Evolutionary conservation across 768 basidiomycete genomes (phyloP), one percentile per base, ranked within the genome.

Genomic region (Pisolithus sp.): DNA sequence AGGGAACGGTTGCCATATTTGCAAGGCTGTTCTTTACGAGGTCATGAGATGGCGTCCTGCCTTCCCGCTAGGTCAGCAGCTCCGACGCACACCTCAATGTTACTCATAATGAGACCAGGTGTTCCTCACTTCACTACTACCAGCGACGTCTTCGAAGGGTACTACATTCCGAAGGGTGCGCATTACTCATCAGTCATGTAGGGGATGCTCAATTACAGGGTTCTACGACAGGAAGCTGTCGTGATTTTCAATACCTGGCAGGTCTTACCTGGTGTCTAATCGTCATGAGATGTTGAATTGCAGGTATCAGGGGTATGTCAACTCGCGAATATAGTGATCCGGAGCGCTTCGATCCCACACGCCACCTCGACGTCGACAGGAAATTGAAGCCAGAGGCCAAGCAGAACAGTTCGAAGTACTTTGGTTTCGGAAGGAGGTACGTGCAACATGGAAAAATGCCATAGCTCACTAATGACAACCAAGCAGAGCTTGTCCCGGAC

Each of bases 21-120:
- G 30, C 18, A 56, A n/a, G n/a, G 51, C 54, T 13, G 37, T 56
- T 12, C 18, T 56, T 7, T 42, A 42, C 7, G 54, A 56, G 30
- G 38, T 47, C 17, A 28, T 53, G 46, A 48, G 48, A 44, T 56
- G 54, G 51, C 28, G 36, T 18, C 34, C 42, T 7, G 24, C 43
- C 20, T 13, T 37, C 5, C 43, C 54, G 4, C 34, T 52, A 28
- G 51, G 54, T 56, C 21, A 6, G 21, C n/a, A 38, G 39, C 24
- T n/a, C 23, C 5, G 20, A 24, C 24, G 10, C 15, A 39, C 9
- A 12, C 30, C 18, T 28, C 5, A 7, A 8, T 21, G 13, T 23
- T 26, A n/a, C 31, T 44, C 8, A 38, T 34, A 45, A 24, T 3
- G 7, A 43, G 12, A 15, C 42, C 42, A 43, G 42, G 42, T 26